Conservation (phyloP, 805 yeast genomes). For the Tetrapisispora namnaoensis region DNA sequence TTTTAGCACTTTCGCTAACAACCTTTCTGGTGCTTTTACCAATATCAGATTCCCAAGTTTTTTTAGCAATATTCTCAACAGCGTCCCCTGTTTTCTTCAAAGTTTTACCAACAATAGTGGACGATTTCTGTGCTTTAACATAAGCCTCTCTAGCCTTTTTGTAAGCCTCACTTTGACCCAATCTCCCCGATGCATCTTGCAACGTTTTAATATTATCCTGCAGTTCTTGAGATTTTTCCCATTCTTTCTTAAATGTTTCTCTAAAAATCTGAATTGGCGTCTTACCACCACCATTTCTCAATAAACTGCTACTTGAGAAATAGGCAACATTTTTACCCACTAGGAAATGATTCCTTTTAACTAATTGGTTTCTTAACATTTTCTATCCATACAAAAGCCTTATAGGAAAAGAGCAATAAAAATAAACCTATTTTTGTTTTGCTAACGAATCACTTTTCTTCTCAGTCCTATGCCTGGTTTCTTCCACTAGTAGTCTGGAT, state of each 20-base stretch:
- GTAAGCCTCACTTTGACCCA: constrained; percentile 90
- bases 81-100: constrained; percentile 86
- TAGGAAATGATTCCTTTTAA: neutral
- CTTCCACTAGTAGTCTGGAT: no score
- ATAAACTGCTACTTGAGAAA: constrained; percentile 10
- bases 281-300: constrained; percentile 14
- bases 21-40: constrained; percentile 83
- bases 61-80: constrained; percentile 78
- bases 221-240: constrained; percentile 81
- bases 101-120: constrained; percentile 61
- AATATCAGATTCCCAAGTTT: constrained; percentile 94
- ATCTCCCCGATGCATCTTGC: constrained; percentile 89
- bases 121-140: constrained; percentile 67
- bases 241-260: constrained; percentile 84
- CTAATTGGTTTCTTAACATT: neutral
- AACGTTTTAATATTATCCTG: constrained; percentile 89
- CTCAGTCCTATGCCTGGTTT: no score
- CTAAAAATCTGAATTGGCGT: constrained; percentile 86
- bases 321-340: neutral
- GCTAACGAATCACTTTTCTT: no score
- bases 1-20: constrained; percentile 72
- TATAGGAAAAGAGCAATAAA: no score
- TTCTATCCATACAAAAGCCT: neutral
- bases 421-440: no score
- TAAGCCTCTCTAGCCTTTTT: constrained; percentile 89